These are phyloP conservation scores for Neohortaea acidophila DNA, from an alignment of 495 filamentous ascomycete species.

Conservation along the genomic window DNA sequence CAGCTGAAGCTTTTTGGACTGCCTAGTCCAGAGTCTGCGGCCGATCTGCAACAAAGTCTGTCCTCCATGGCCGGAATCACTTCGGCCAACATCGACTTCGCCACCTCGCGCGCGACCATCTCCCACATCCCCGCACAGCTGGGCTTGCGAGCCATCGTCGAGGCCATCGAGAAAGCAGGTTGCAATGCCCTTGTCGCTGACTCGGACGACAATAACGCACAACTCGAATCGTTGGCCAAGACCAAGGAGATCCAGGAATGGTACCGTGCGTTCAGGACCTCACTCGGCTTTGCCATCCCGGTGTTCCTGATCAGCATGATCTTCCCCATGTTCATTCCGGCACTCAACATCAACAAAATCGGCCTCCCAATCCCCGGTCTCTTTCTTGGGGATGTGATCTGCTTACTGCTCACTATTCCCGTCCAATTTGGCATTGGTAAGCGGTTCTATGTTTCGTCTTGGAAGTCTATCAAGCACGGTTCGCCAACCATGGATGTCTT, in stretches of 20 bases:
- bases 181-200: conserved; percentile 85
- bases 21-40: conserved; percentile 51
- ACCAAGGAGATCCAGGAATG: conserved; percentile 92
- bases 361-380: conserved; percentile 49
- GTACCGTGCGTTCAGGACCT: conserved; percentile 61
- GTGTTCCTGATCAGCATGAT: conserved; percentile 91
- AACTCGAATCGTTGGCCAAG: conserved; percentile 88
- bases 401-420: conserved; percentile 68
- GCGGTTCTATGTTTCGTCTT: conserved; percentile 85
- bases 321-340: conserved; percentile 35
- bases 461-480: conserved; percentile 71
- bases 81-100: conserved; percentile 54
- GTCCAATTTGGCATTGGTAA: conserved; percentile 94
- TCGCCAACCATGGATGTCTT: conserved; percentile 97
- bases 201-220: conserved; percentile 88
- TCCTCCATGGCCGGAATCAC: conserved; percentile 50
- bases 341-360: conserved; percentile 57
- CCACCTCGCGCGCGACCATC: conserved; percentile 52
- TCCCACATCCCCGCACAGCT: conserved; percentile 52
- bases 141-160: conserved; percentile 71
- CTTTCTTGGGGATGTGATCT: conserved; percentile 75
- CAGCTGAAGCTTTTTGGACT: conserved; percentile 77
- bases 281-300: conserved; percentile 66
- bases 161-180: conserved; percentile 59
- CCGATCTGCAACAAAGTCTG: conserved; percentile 54